These are phyloP conservation scores for Tolypocladium cylindrosporum DNA, from an alignment of 2,329 filamentous ascomycete genomes.

Conservation along the genomic window DNA sequence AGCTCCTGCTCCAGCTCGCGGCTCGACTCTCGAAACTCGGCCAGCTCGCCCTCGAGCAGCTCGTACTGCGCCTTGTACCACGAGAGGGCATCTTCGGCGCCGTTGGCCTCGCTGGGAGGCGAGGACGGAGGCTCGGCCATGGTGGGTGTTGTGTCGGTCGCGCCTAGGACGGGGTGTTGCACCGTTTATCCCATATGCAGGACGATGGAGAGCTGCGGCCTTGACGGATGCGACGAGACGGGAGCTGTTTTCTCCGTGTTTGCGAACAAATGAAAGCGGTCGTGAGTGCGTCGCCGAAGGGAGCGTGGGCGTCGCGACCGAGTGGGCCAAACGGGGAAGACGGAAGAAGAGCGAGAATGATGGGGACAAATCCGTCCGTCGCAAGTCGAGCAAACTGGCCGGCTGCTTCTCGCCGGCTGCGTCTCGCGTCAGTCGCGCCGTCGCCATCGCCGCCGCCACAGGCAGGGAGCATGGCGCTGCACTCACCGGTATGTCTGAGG, in stretches of 20 bases:
- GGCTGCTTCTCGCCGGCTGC: no score
- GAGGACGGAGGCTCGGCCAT: slow-evolving; percentile 56
- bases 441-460: neutral
- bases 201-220: neutral
- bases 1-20: slow-evolving; percentile 89
- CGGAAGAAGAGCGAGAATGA: neutral
- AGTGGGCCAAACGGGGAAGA: neutral
- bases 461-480: neutral
- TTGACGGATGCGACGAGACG: neutral
- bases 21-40: slow-evolving; percentile 89
- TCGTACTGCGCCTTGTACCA: slow-evolving; percentile 98
- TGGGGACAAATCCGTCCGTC: neutral
- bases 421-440: neutral
- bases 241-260: no score
- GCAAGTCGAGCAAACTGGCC: neutral
- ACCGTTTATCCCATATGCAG: neutral
- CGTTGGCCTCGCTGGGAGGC: slow-evolving; percentile 44
- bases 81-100: slow-evolving; percentile 64
- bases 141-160: slow-evolving; percentile 1
- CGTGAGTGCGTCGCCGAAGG: neutral
- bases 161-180: neutral
- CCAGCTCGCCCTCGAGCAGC: slow-evolving; percentile 78
- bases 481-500: neutral
- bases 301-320: neutral
- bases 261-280: neutral